A percentile compares a stretch with the other conserved stretches of the same genome.
These are phyloP conservation scores for Hericium coralloides DNA, from an alignment of 768 basidiomycete species.

Conservation along the genomic window DNA sequence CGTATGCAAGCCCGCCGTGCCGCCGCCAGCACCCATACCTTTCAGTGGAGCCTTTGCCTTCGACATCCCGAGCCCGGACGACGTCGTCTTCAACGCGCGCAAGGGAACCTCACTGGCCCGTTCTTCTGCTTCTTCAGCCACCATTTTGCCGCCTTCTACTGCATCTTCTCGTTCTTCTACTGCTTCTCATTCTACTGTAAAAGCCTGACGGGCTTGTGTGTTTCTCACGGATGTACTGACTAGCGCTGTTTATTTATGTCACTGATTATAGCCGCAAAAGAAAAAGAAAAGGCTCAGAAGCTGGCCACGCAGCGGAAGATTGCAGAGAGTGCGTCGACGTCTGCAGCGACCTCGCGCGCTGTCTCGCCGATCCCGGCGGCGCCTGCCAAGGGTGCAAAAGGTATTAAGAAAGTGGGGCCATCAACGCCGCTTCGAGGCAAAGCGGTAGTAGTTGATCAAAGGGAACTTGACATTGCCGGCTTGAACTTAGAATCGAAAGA, in stretches of 20 bases:
- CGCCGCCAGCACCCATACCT: neutral
- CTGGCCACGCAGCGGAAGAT: conserved; percentile 37
- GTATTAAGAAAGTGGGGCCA: conserved; percentile 30
- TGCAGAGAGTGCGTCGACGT: conserved; percentile 14
- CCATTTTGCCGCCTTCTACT: conserved; percentile 17
- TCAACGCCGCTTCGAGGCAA: conserved; percentile 25
- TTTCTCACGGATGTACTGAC: conserved; percentile 24
- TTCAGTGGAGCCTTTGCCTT: conserved; percentile 43
- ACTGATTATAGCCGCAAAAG: conserved; percentile 56
- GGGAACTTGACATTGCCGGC: conserved; percentile 64
- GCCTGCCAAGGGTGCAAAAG: conserved; percentile 22
- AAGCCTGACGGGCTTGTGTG: conserved; percentile 20
- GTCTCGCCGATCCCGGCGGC: conserved; percentile 4
- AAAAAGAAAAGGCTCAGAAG: conserved; percentile 70
- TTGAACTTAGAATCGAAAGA: conserved; percentile 53
- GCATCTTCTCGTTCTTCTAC: conserved; percentile 11
- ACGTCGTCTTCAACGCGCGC: conserved; percentile 74
- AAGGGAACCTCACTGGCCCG: conserved; percentile 55
- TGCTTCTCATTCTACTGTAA: conserved; percentile 27
- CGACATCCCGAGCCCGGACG: conserved; percentile 86
- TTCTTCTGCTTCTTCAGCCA: conserved; percentile 10
- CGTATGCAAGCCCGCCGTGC: neutral
- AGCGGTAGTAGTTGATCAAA: conserved; percentile 44
- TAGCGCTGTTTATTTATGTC: conserved; percentile 12
- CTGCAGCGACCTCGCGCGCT: conserved; percentile 6